These are phyloP conservation scores for Jamesozyma hellenica DNA, from an alignment of 805 yeast species.

Conservation along the genomic window DNA sequence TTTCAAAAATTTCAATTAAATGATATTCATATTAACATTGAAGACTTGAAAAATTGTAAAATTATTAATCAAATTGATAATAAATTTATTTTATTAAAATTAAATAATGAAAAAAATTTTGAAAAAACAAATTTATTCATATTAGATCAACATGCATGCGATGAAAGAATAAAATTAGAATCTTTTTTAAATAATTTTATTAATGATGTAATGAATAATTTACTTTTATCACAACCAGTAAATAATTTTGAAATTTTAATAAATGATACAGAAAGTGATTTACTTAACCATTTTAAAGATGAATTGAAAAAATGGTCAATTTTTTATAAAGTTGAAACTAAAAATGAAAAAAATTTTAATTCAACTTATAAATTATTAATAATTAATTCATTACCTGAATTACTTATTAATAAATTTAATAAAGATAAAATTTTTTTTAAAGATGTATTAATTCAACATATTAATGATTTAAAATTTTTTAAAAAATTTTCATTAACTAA, in stretches of 20 bases:
- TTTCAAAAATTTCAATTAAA: too few relatives aligned
- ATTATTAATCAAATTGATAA: conserved; percentile 51
- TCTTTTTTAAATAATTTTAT: conserved; percentile 33
- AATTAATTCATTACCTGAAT: conserved; percentile 30
- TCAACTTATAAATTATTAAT: conserved; percentile 15
- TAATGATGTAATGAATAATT: conserved; percentile 17
- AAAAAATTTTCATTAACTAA: conserved; percentile 16
- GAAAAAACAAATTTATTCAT: conserved; percentile 28
- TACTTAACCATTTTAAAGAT: conserved; percentile 22
- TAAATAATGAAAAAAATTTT: conserved; percentile 1
- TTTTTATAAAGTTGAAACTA: not conserved
- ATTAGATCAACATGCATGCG: conserved; percentile 80
- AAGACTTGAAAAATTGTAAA: conserved; percentile 15
- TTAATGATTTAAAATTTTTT: conserved; percentile 33
- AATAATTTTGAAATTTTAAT: conserved; percentile 9
- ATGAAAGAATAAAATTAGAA: conserved; percentile 64
- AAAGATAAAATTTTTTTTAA: conserved; percentile 27
- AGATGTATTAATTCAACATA: conserved; percentile 35
- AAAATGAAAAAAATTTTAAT: not conserved
- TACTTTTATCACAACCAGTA: conserved; percentile 7
- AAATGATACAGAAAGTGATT: conserved; percentile 26
- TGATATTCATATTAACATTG: not conserved
- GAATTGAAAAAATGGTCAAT: conserved; percentile 40
- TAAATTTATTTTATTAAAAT: conserved; percentile 49
- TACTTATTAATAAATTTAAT: conserved; percentile 30